Percentiles rank a stretch among this genome's conserved stretches.
Evolutionary conservation across 768 basidiomycete species (phyloP).

Genomic region (Amanita muscaria): DNA sequence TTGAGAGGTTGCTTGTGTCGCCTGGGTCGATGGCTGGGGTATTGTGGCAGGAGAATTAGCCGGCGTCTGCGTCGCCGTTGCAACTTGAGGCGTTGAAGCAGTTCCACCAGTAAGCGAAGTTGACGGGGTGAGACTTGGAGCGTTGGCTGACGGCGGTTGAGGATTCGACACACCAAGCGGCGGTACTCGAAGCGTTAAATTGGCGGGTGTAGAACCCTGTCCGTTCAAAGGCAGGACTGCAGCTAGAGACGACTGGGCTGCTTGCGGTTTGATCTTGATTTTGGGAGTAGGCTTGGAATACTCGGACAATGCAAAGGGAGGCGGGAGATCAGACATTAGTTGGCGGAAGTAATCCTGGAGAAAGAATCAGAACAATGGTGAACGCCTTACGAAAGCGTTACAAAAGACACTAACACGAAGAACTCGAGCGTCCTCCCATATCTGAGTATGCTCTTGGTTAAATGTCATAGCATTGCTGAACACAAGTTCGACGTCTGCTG

Average conservation of each 20-base stretch:
- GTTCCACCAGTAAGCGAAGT: slow-evolving; percentile 10
- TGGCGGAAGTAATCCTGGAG: slow-evolving; percentile 62
- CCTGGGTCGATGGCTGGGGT: slow-evolving; percentile 1
- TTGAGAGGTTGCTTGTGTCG: slow-evolving; percentile 2
- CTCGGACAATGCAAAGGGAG: slow-evolving; percentile 53
- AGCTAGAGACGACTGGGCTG: slow-evolving; percentile 23
- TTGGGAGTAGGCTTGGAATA: slow-evolving; percentile 52
- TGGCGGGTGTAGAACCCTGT: slow-evolving; percentile 15
- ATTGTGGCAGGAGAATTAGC: slow-evolving; percentile 6
- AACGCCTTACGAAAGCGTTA: slow-evolving; percentile 6
- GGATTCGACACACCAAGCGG: slow-evolving; percentile 19
- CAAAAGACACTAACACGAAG: slow-evolving; percentile 46
- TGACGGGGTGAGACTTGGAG: slow-evolving; percentile 12
- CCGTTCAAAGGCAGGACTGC: slow-evolving; percentile 13
- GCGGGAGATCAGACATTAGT: slow-evolving; percentile 71
- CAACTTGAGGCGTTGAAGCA: slow-evolving; percentile 24
- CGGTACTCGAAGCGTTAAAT: slow-evolving; percentile 24
- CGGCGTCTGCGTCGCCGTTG: slow-evolving; percentile 23
- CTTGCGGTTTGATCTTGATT: slow-evolving; percentile 61
- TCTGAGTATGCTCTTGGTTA: slow-evolving; percentile 77
- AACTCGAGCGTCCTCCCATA: slow-evolving; percentile 70
- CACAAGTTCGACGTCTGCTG: slow-evolving; percentile 81
- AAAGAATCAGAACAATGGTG: slow-evolving; percentile 6
- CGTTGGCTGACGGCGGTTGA: slow-evolving; percentile 14
- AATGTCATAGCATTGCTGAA: slow-evolving; percentile 85